These are phyloP conservation scores for Claviceps pusilla DNA, from an alignment of 2,329 filamentous ascomycete species.

Conservation along the genomic window DNA sequence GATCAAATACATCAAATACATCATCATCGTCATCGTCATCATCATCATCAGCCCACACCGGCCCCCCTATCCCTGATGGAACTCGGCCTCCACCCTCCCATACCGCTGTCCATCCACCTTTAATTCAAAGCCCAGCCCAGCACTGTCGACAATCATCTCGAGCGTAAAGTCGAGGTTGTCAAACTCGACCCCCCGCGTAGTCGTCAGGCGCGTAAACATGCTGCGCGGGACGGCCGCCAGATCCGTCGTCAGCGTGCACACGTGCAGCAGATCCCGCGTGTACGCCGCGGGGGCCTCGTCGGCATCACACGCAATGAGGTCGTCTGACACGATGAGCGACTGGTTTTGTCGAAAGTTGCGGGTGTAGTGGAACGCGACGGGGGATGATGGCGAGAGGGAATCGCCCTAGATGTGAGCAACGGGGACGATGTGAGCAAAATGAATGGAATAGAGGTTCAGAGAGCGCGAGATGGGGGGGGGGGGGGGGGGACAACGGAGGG, in stretches of 20 bases:
- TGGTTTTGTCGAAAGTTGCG: constrained; percentile 70
- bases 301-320: constrained; percentile 60
- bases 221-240: constrained; percentile 58
- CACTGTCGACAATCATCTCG: constrained; percentile 70
- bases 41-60: too few relatives aligned
- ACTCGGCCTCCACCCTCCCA: constrained; percentile 63
- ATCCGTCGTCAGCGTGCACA: constrained; percentile 70
- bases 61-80: constrained; percentile 42
- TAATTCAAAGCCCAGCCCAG: constrained; percentile 60
- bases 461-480: too few relatives aligned
- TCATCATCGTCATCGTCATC: too few relatives aligned
- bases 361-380: constrained; percentile 73
- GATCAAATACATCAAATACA: too few relatives aligned
- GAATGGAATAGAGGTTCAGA: too few relatives aligned
- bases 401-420: constrained; percentile 51
- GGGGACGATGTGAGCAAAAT: too few relatives aligned
- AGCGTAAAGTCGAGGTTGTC: constrained; percentile 70
- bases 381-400: constrained; percentile 55
- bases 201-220: constrained; percentile 61
- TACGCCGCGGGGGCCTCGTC: constrained; percentile 50
- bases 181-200: constrained; percentile 66
- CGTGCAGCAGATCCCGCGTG: constrained; percentile 48
- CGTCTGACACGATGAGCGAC: constrained; percentile 63
- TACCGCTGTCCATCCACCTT: constrained; percentile 67
- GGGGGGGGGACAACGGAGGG: constrained; percentile 9